A percentile compares a stretch with the other conserved stretches of the same genome.
Conservation (phyloP, 139 green algal genomes). For the Picochlorum sp. region DNA sequence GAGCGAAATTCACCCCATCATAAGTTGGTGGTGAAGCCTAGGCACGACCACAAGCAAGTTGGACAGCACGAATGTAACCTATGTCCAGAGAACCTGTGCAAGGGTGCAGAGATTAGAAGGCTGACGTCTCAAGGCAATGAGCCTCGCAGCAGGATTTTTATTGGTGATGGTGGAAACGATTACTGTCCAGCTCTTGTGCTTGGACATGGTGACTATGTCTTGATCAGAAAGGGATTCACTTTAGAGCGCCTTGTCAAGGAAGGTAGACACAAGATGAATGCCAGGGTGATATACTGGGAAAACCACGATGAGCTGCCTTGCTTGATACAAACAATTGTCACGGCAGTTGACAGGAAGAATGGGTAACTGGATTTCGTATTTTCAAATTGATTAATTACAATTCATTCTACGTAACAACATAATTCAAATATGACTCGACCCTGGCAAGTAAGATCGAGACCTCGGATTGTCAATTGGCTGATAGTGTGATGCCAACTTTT, state of each 20-base stretch:
- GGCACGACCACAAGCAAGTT: background rate
- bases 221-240: slow-evolving; percentile 35
- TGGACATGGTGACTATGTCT: slow-evolving; percentile 42
- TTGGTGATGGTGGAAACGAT: slow-evolving; percentile 69
- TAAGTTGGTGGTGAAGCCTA: slow-evolving; percentile 11
- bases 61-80: slow-evolving; percentile 45
- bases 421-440: too few relatives aligned
- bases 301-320: slow-evolving; percentile 44
- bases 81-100: slow-evolving; percentile 75
- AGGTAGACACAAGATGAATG: slow-evolving; percentile 10
- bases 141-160: slow-evolving; percentile 47
- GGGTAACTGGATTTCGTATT: too few relatives aligned
- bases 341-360: too few relatives aligned
- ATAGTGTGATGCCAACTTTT: too few relatives aligned
- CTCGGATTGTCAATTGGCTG: too few relatives aligned
- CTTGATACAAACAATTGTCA: too few relatives aligned
- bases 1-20: background rate
- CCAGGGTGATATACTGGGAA: slow-evolving; percentile 29
- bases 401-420: too few relatives aligned
- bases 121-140: slow-evolving; percentile 11
- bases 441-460: too few relatives aligned
- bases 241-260: background rate
- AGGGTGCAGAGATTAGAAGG: slow-evolving; percentile 52
- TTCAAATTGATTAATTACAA: too few relatives aligned
- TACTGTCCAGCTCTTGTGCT: slow-evolving; percentile 63